A percentile compares a stretch with the other conserved stretches of the same genome.
Conservation (phyloP, 805 yeast genomes). For the Torulaspora quercuum region DNA sequence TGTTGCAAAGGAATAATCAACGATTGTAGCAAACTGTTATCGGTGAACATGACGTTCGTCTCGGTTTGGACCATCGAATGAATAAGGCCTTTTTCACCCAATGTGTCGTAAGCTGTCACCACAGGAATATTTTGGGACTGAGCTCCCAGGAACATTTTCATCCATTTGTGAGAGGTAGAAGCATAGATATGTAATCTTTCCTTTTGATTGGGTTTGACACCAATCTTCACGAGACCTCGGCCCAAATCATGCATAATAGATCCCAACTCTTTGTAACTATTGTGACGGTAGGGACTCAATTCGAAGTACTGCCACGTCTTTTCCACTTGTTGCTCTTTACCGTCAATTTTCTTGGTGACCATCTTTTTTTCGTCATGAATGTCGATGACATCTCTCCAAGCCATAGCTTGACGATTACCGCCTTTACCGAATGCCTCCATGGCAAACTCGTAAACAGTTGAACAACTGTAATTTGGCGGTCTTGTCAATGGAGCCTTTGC, state of each 20-base stretch:
- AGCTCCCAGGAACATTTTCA: conserved; percentile 79
- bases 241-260: conserved; percentile 53
- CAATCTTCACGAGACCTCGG: conserved; percentile 71
- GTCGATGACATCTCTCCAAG: conserved; percentile 73
- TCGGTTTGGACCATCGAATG: conserved; percentile 83
- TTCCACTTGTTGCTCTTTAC: conserved; percentile 64
- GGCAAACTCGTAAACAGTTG: conserved; percentile 67
- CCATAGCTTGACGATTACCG: conserved; percentile 58
- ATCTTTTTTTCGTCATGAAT: conserved; percentile 71
- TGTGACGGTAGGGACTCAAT: conserved; percentile 64
- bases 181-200: conserved; percentile 82
- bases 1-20: conserved; percentile 69
- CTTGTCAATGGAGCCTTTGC: conserved; percentile 48
- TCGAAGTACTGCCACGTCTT: conserved; percentile 90
- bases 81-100: conserved; percentile 83
- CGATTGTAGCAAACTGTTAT: conserved; percentile 63
- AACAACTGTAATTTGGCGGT: conserved; percentile 63
- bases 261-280: conserved; percentile 57
- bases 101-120: conserved; percentile 94
- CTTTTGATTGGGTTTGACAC: conserved; percentile 57
- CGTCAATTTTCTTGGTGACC: conserved; percentile 73
- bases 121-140: conserved; percentile 76
- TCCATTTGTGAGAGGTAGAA: conserved; percentile 83
- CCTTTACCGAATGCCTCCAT: conserved; percentile 57
- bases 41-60: conserved; percentile 77